Evolutionary conservation across 306 rosid genomes (phyloP), one percentile per base, ranked within the genome.

Genomic region (Canavalia gladiata): DNA sequence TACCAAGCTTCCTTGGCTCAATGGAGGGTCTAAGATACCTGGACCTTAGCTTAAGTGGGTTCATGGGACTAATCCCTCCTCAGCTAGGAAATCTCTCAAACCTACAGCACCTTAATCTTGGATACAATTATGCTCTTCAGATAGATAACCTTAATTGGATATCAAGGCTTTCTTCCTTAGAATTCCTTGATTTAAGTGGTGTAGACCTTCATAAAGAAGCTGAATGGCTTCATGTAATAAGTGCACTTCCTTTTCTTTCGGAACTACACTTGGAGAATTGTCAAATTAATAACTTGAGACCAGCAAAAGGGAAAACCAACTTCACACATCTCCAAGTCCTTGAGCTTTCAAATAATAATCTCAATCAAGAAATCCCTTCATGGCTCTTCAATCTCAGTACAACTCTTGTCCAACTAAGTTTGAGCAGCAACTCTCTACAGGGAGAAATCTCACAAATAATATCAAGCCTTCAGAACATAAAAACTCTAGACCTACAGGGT

Each of bases 1-100:
- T 86, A 9, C 86, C 86, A n/a, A 45, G 37, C 34, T 86, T 86
- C 72, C 66, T 86, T 45, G 84, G 89, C 51, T 78, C 86, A 50
- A 50, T 86, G 58, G 0, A 64, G 34, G n/a, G 75, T 3, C 68
- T 86, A 1, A 77, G 78, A 49, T 49, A 85, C 75, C 47, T 85
- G 11, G 71, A 86, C 76, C 86, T 82, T 49, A 73, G 74, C 60
- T 9, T 59, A 4, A 75, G 75, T 77, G 74, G 64, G 47, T 73
- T 86, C 42, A 31, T 10, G 7, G 86, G 89, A 59, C 12, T 59
- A 45, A 68, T 86, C 71, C 86, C 89, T 59, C 78, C 8, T 25
- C 81, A 82, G 55, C 84, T 82, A 51, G 81, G 84, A 62, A 86
- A 85, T 12, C 84, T 86, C 29, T 67, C 86, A 28, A 35, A 67